Percentiles rank a stretch among this genome's conserved stretches.
phyloP scores from a whole-genome alignment of 306 rosid species.

The Dryas alaskensis region DNA sequence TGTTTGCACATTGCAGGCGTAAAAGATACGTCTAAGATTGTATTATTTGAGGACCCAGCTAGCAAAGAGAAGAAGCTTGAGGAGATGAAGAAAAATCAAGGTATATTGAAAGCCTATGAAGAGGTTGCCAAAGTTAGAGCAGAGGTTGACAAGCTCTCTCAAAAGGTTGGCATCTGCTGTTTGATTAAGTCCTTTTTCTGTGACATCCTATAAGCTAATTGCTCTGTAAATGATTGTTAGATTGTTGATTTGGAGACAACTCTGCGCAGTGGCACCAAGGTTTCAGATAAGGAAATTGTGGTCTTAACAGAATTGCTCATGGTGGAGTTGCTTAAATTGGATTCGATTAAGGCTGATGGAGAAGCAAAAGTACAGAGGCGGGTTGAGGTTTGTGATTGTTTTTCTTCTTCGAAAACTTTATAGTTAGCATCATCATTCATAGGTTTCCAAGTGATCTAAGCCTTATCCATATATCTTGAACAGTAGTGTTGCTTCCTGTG shows the following conservation, averaged over 20 bases:
- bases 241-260: conserved; percentile 46
- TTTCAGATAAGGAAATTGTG: conserved; percentile 48
- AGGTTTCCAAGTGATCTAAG: background rate
- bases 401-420: background rate
- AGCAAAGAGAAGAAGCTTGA: conserved; percentile 59
- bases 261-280: conserved; percentile 35
- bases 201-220: background rate
- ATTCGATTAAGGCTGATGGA: conserved; percentile 53
- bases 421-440: background rate
- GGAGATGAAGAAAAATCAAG: conserved; percentile 47
- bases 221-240: conserved; percentile 29
- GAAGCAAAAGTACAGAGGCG: conserved; percentile 63
- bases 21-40: conserved; percentile 57
- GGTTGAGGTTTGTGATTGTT: conserved; percentile 47
- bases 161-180: conserved; percentile 44
- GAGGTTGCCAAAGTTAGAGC: conserved; percentile 42
- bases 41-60: conserved; percentile 71
- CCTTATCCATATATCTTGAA: background rate
- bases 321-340: conserved; percentile 67
- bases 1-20: conserved; percentile 66
- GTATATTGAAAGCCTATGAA: conserved; percentile 39
- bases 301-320: conserved; percentile 56
- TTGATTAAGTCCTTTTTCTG: background rate
- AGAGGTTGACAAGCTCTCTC: conserved; percentile 56
- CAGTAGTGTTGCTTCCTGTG: background rate